phyloP scores from a whole-genome alignment of 257 asterid species.

The Plantago elongata region DNA sequence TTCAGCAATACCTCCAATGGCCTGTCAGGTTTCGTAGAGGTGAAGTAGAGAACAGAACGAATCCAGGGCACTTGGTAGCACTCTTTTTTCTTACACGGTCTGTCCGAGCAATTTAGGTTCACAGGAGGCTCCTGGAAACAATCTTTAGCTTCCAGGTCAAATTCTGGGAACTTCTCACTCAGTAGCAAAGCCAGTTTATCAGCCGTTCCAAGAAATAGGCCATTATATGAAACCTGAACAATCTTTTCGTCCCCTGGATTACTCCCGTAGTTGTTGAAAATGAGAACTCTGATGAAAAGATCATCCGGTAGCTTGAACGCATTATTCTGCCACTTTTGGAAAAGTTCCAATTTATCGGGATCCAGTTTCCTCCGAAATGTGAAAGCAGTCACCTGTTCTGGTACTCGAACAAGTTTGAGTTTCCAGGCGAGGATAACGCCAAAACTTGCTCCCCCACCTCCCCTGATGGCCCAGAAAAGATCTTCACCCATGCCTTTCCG shows the following conservation, averaged over 20 bases:
- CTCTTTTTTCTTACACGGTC: constrained; percentile 23
- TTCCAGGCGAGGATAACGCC: constrained; percentile 37
- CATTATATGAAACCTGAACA: constrained; percentile 22
- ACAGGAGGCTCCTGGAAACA: constrained; percentile 10
- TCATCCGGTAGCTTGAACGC: constrained; percentile 16
- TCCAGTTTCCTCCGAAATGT: constrained; percentile 13
- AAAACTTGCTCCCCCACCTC: constrained; percentile 31
- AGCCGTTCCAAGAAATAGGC: constrained; percentile 28
- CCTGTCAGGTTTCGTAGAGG: background rate
- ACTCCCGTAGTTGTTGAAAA: constrained; percentile 3
- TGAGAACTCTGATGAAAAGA: constrained; percentile 21
- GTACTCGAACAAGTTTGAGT: constrained; percentile 28
- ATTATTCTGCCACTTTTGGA: constrained; percentile 30
- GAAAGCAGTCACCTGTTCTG: constrained; percentile 21
- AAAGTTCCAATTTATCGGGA: constrained; percentile 3
- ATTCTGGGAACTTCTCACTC: constrained; percentile 16
- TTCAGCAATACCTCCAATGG: constrained; percentile 16
- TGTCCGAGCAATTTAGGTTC: constrained; percentile 13
- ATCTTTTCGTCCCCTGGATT: background rate
- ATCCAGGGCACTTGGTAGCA: constrained; percentile 29
- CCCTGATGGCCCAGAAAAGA: constrained; percentile 28
- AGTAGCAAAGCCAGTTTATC: constrained; percentile 10
- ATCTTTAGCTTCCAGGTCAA: constrained; percentile 15
- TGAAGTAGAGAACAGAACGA: constrained; percentile 22
- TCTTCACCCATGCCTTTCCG: constrained; percentile 22